phyloP scores from a whole-genome alignment of 2,329 filamentous ascomycete genomes.

The Cadophora malorum region DNA sequence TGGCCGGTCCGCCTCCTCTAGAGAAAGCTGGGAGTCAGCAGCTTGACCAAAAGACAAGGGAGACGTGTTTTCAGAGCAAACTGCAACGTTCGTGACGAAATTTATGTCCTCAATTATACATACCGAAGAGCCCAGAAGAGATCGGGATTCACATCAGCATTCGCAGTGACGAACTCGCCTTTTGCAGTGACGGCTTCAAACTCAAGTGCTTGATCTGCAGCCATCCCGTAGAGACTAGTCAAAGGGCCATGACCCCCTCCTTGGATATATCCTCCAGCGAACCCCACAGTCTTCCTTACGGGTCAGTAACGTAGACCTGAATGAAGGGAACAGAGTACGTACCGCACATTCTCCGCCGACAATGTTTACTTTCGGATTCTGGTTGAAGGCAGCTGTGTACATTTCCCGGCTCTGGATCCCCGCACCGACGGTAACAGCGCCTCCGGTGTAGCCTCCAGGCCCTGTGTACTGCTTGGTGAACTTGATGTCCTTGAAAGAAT shows the following conservation, averaged over 20 bases:
- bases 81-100: too few relatives aligned
- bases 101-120: background rate
- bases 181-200: slow-evolving; percentile 32
- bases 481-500: slow-evolving; percentile 46
- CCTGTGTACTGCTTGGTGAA: slow-evolving; percentile 46
- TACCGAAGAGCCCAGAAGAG: slow-evolving; percentile 52
- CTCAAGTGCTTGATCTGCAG: slow-evolving; percentile 60
- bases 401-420: slow-evolving; percentile 53
- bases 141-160: slow-evolving; percentile 52
- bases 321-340: slow-evolving; percentile 36
- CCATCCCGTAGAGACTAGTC: slow-evolving; percentile 58
- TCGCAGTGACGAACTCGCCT: slow-evolving; percentile 45
- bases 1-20: slow-evolving; percentile 42
- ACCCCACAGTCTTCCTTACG: slow-evolving; percentile 54
- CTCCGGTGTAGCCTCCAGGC: slow-evolving; percentile 43
- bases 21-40: background rate
- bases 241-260: slow-evolving; percentile 66
- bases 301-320: slow-evolving; percentile 37
- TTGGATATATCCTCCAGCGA: slow-evolving; percentile 57
- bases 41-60: background rate
- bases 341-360: slow-evolving; percentile 21
- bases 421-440: slow-evolving; percentile 45
- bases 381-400: slow-evolving; percentile 48
- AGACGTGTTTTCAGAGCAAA: too few relatives aligned
- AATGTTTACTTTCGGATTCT: slow-evolving; percentile 19